Conservation (phyloP, 2,329 filamentous ascomycete genomes). For the Fusarium sp. region DNA sequence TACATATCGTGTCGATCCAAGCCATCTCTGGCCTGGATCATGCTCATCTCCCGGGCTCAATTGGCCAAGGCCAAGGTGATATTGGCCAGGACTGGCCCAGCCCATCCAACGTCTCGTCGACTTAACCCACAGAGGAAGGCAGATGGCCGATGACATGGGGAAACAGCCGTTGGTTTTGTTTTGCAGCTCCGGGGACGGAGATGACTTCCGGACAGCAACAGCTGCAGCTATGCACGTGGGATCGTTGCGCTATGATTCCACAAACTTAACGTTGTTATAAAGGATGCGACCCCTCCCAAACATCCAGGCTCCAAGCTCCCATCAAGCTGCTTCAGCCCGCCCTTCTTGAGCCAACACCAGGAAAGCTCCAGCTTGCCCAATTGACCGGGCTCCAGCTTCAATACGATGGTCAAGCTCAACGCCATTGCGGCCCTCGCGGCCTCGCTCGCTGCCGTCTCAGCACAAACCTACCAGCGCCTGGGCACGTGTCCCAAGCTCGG, state of each 20-base stretch:
- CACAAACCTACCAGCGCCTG: slow-evolving; percentile 73
- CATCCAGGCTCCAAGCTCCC: slow-evolving; percentile 16
- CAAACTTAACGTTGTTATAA: slow-evolving; percentile 37
- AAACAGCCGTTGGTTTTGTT: slow-evolving; percentile 9
- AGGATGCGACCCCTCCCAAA: slow-evolving; percentile 36
- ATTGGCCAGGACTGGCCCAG: slow-evolving; percentile 33
- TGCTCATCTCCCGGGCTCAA: slow-evolving; percentile 30
- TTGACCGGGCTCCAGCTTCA: slow-evolving; percentile 26
- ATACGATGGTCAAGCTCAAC: slow-evolving; percentile 56
- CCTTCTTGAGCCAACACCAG: slow-evolving; percentile 15
- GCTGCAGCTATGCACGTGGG: slow-evolving; percentile 40
- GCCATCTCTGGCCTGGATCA: slow-evolving; percentile 33
- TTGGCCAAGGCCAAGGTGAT: slow-evolving; percentile 33
- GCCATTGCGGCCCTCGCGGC: slow-evolving; percentile 53
- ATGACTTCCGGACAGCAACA: slow-evolving; percentile 35
- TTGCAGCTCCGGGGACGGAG: slow-evolving; percentile 20
- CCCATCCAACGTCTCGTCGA: slow-evolving; percentile 31
- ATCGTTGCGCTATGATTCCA: slow-evolving; percentile 14
- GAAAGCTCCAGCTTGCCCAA: slow-evolving; percentile 5
- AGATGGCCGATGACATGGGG: slow-evolving; percentile 29
- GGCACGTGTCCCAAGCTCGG: slow-evolving; percentile 73
- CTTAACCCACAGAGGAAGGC: slow-evolving; percentile 47
- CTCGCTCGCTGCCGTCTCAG: slow-evolving; percentile 60
- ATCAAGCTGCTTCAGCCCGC: slow-evolving; percentile 38
- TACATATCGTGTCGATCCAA: slow-evolving; percentile 38